phyloP scores from a whole-genome alignment of 1,284 basidiomycete species.

The Fistulina hepatica region DNA sequence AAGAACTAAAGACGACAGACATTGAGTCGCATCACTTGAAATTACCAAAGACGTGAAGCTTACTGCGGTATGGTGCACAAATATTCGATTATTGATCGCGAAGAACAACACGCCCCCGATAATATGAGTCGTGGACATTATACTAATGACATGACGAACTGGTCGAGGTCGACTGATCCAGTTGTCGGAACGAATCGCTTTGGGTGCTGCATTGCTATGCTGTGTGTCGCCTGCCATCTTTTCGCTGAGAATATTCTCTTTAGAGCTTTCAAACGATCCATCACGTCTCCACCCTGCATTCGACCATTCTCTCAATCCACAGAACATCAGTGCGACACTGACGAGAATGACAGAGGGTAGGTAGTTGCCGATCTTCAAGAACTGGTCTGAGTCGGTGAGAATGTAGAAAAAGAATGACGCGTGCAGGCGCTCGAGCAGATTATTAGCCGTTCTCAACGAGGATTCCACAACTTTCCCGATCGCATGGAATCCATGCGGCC shows the following conservation, averaged over 20 bases:
- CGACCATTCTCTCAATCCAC: slow-evolving; percentile 66
- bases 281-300: slow-evolving; percentile 41
- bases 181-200: slow-evolving; percentile 1
- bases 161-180: slow-evolving; percentile 30
- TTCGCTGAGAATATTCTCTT: slow-evolving; percentile 12
- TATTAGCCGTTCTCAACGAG: slow-evolving; percentile 80
- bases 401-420: slow-evolving; percentile 96
- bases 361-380: slow-evolving; percentile 84
- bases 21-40: no score
- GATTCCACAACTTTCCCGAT: slow-evolving; percentile 85
- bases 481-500: slow-evolving; percentile 92
- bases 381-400: slow-evolving; percentile 61
- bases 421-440: slow-evolving; percentile 86
- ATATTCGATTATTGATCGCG: slow-evolving; percentile 32
- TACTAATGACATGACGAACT: slow-evolving; percentile 38
- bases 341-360: slow-evolving; percentile 78
- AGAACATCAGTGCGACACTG: slow-evolving; percentile 73
- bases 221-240: slow-evolving; percentile 15
- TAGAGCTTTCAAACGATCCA: background rate
- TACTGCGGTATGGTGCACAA: slow-evolving; percentile 19
- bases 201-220: background rate
- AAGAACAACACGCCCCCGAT: slow-evolving; percentile 40
- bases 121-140: slow-evolving; percentile 45
- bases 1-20: slow-evolving; percentile 15
- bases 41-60: no score